Percentiles rank a stretch among this genome's conserved stretches.
These are phyloP conservation scores for Suillus lakei DNA, from an alignment of 768 basidiomycete species.

Conservation along the genomic window DNA sequence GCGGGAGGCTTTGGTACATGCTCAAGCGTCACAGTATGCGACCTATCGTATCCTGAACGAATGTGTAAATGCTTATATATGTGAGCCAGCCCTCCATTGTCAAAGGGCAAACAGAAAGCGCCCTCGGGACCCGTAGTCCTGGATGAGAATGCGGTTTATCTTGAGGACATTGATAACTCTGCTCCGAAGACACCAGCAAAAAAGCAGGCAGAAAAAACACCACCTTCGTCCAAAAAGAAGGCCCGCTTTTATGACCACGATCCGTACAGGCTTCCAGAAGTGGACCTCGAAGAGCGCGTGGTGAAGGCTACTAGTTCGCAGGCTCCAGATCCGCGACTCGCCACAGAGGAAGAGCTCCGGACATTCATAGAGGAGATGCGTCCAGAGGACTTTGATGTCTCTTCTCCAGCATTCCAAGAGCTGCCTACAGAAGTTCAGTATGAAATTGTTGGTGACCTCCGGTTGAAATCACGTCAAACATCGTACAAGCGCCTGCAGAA, in stretches of 20 bases:
- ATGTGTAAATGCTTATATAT: neutral
- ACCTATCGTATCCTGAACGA: neutral
- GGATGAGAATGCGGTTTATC: constrained; percentile 79
- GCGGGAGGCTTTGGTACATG: constrained; percentile 79
- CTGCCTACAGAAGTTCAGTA: constrained; percentile 97
- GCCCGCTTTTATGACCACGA: constrained; percentile 78
- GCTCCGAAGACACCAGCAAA: constrained; percentile 55
- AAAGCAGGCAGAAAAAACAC: constrained; percentile 32
- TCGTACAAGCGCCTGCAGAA: constrained; percentile 89
- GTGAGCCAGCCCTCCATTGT: constrained; percentile 26
- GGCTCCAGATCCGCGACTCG: constrained; percentile 87
- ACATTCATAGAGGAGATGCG: constrained; percentile 95
- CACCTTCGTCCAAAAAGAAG: constrained; percentile 61
- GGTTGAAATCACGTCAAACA: constrained; percentile 93
- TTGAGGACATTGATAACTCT: constrained; percentile 79
- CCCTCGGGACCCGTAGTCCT: constrained; percentile 54
- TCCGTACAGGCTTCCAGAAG: constrained; percentile 89
- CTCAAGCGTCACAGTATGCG: constrained; percentile 48
- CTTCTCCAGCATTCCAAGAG: constrained; percentile 87
- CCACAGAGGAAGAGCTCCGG: constrained; percentile 94
- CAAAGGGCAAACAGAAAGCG: constrained; percentile 51
- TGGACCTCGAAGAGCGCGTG: constrained; percentile 69
- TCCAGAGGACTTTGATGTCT: constrained; percentile 93
- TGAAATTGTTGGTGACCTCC: constrained; percentile 95
- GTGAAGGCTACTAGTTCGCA: constrained; percentile 62